Conservation (phyloP, 148 eudicot species). For the Cornus florida region DNA sequence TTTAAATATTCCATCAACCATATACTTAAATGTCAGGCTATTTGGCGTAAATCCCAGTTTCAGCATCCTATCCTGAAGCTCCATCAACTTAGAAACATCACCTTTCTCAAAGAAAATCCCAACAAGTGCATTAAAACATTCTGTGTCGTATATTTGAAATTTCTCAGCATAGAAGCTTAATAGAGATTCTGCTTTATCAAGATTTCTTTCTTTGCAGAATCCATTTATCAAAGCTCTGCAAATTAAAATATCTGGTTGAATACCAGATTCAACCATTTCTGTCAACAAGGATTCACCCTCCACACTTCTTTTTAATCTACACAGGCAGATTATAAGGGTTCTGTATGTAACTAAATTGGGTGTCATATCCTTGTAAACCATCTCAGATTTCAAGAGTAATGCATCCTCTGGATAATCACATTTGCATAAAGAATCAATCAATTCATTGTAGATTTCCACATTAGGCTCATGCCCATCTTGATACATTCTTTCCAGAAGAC, state of each 20-base stretch:
- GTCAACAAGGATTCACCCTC: conserved; percentile 59
- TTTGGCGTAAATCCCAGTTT: conserved; percentile 72
- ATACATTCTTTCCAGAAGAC: conserved; percentile 53
- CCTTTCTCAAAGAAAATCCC: conserved; percentile 46
- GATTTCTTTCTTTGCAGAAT: conserved; percentile 43
- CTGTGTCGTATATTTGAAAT: conserved; percentile 55
- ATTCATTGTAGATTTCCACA: conserved; percentile 50
- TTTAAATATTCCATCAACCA: conserved; percentile 57
- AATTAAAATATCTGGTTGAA: conserved; percentile 45
- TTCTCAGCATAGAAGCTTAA: conserved; percentile 45
- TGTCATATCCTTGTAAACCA: conserved; percentile 41
- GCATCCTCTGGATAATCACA: conserved; percentile 55
- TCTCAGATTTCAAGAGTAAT: conserved; percentile 43
- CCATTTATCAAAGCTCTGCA: conserved; percentile 66
- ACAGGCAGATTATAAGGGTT: conserved; percentile 57
- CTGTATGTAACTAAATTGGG: conserved; percentile 46
- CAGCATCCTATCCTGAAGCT: conserved; percentile 70
- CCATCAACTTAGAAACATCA: conserved; percentile 47
- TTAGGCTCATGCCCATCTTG: conserved; percentile 51
- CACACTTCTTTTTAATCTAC: conserved; percentile 42
- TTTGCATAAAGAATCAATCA: conserved; percentile 61
- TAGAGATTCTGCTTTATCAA: conserved; percentile 51
- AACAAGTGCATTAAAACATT: conserved; percentile 58
- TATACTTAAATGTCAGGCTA: conserved; percentile 56
- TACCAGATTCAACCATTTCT: conserved; percentile 60